These are phyloP conservation scores for Pulveroboletus sp. DNA, from an alignment of 768 basidiomycete genomes.

Conservation along the genomic window DNA sequence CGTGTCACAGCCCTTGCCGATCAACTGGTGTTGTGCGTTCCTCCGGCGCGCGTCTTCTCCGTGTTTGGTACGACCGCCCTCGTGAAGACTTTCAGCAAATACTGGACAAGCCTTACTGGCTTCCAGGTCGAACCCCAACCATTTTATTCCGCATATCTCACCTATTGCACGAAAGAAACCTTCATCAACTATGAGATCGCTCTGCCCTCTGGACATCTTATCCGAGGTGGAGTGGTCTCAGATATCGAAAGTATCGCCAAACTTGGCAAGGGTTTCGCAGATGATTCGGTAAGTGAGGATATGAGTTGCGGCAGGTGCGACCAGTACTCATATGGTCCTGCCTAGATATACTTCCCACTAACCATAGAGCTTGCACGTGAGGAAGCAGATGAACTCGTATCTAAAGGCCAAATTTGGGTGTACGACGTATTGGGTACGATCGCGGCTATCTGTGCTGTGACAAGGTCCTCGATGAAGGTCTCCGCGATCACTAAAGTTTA, in stretches of 20 bases:
- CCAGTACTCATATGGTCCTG: slow-evolving; percentile 3
- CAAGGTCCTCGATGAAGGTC: slow-evolving; percentile 48
- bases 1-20: slow-evolving; percentile 38
- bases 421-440: slow-evolving; percentile 42
- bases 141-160: slow-evolving; percentile 50
- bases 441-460: slow-evolving; percentile 53
- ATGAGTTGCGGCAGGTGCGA: background rate
- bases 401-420: slow-evolving; percentile 51
- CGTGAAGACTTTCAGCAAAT: slow-evolving; percentile 40
- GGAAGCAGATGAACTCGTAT: slow-evolving; percentile 48
- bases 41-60: slow-evolving; percentile 47
- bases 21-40: slow-evolving; percentile 37
- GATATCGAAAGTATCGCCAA: slow-evolving; percentile 42
- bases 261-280: slow-evolving; percentile 51
- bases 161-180: slow-evolving; percentile 41
- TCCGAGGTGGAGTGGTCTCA: slow-evolving; percentile 35
- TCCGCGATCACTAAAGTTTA: slow-evolving; percentile 60
- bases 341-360: slow-evolving; percentile 47
- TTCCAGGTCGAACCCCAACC: slow-evolving; percentile 38
- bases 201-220: slow-evolving; percentile 33
- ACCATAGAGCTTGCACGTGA: slow-evolving; percentile 35
- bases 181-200: slow-evolving; percentile 26
- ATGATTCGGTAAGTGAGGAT: slow-evolving; percentile 44
- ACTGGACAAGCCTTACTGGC: slow-evolving; percentile 44
- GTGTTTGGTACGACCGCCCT: slow-evolving; percentile 45